Evolutionary conservation across 164 flowering plant genomes (phyloP), one percentile per base, ranked within the genome.

Genomic region (Brasenia schreberi): DNA sequence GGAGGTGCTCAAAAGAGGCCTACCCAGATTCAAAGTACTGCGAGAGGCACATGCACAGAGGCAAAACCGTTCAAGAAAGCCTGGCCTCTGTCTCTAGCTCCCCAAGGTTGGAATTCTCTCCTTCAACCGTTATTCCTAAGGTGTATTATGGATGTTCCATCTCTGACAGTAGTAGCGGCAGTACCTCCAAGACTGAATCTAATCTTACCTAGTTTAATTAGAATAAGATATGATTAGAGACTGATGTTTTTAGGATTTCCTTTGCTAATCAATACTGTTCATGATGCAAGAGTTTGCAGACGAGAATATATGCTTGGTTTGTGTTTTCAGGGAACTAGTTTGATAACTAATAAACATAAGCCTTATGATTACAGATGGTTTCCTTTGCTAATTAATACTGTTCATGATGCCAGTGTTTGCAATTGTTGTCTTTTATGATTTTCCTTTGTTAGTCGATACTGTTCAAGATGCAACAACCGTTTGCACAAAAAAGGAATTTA

Each of bases 41-140:
- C 59, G 81, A 81, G 63, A 66, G 72, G 70, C 90, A 85, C 81
- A 81, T 85, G 68, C 84, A 85, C 77, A 75, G 90, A 74, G 90
- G 90, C 70, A 84, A 87, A 81, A 83, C 67, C 89, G 87, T 85
- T 85, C 87, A 85, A 85, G 90, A 83, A 85, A 85, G 90, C 90
- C 80, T 81, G 87, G 53, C 53, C 53, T 45, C 53, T 7, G 53
- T 45, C 11, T 45, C 53, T 7, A 45, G 53, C 9, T 67, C 77
- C 12, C 64, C 70, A 43, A 73, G 71, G 43, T 17, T 77, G 61
- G 77, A 70, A 58, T 76, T 80, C 65, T 80, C 83, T 5, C 83
- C 85, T 7, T 76, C 73, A 43, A 82, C 81, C 67, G 85, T 82
- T 69, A 79, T 80, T 72, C 81, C 66, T 70, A 72, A 45, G 53